phyloP scores from a whole-genome alignment of 2,329 filamentous ascomycete species.

The Coleophoma crateriformis region DNA sequence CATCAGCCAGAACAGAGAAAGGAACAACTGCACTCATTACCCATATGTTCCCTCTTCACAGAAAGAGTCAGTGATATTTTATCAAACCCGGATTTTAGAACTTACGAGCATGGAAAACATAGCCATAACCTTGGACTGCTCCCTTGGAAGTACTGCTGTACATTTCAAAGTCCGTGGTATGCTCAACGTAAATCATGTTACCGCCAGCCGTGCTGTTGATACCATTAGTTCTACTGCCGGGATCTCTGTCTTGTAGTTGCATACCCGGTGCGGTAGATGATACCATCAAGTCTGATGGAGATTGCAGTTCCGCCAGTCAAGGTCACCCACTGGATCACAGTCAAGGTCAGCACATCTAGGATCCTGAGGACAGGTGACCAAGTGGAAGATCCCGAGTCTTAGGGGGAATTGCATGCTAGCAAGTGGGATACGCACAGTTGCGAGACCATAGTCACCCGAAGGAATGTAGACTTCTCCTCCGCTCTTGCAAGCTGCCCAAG shows the following conservation, averaged over 20 bases:
- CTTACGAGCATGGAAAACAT: constrained; percentile 34
- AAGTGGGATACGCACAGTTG: constrained; percentile 17
- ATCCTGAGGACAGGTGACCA: too few species aligned
- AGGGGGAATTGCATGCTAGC: too few species aligned
- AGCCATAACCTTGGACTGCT: constrained; percentile 47
- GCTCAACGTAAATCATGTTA: constrained; percentile 48
- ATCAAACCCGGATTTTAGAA: not conserved
- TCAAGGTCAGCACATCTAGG: too few species aligned
- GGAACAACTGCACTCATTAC: not conserved
- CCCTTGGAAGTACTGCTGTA: constrained; percentile 45
- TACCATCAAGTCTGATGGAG: constrained; percentile 46
- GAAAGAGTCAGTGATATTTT: not conserved
- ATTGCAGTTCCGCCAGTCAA: constrained; percentile 39
- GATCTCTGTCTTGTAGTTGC: not conserved
- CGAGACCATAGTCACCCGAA: constrained; percentile 39
- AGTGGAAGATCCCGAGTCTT: too few species aligned
- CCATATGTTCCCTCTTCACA: constrained; percentile 24
- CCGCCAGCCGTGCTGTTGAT: constrained; percentile 32
- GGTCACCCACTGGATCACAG: constrained; percentile 32
- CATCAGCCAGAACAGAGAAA: not conserved
- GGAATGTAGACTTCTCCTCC: constrained; percentile 29
- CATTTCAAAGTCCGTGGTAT: constrained; percentile 45
- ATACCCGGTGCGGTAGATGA: constrained; percentile 15
- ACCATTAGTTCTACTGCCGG: not conserved
- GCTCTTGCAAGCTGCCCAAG: constrained; percentile 37